Base-by-base conservation (phyloP, 2,329 filamentous ascomycete species). In the Microdochium nivale region DNA sequence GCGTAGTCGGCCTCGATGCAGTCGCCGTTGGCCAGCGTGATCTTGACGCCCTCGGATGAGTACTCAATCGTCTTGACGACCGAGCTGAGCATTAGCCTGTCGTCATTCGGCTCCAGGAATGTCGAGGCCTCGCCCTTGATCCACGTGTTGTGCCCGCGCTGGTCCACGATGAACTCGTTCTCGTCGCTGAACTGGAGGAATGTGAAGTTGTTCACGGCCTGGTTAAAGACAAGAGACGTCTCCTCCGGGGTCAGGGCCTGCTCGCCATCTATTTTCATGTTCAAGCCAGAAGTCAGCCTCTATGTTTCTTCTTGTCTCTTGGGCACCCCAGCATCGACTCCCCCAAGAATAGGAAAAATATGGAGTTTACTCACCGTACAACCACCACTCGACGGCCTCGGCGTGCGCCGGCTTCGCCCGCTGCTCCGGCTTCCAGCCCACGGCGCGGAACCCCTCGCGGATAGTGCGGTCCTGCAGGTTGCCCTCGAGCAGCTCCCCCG, bases 1-100 rank as follows among this genome's bases (percentile, higher is more conserved):
- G 83, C 84, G 55, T 84, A 83, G 7, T 78, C 75, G 1, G 83
- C 82, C 47, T 72, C 63, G 21, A 85, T 67, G 56, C 82, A 85
- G 51, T 47, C 73, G 2, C 78, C 80, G 51, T 82, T 75, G 2
- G 72, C 64, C 25, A 73, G 77, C 48, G 70, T 64, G 11, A 86
- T 66, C 1, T 68, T 78, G 1, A 86, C 80, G 2, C 76, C 75
- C 1, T 72, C 58, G 3, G 73, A 60, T 0, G 70, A 70, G 60
- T 85, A 83, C 4, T 69, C 65, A 30, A 87, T 72, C 2, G 74
- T 68, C 0, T 74, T 77, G 1, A 87, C 75, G 1, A 73, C 69
- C 0, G 79, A 84, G 57, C 79, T 79, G 7, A 87, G 72, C 11
- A 77, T 67, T 1, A 87, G 69, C 0, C 83, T 72, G 0, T 69